These are phyloP conservation scores for Claviceps humidiphila DNA, from an alignment of 2,329 filamentous ascomycete genomes.

Conservation along the genomic window DNA sequence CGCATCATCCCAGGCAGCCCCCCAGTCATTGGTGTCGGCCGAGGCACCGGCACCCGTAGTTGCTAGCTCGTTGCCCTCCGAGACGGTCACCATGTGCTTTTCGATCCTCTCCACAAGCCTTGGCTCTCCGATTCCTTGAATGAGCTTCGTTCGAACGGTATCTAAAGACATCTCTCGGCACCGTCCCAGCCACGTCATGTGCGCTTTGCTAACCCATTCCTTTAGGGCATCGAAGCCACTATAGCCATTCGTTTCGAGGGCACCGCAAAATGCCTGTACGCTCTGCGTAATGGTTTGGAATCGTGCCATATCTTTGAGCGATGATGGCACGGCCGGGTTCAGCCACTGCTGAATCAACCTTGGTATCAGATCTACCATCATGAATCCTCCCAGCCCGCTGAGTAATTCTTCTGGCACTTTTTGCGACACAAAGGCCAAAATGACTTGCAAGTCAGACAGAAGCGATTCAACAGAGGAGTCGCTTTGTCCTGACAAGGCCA, in stretches of 20 bases:
- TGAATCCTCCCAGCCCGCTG: slow-evolving; percentile 48
- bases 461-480: slow-evolving; percentile 35
- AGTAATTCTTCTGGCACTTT: slow-evolving; percentile 42
- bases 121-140: slow-evolving; percentile 50
- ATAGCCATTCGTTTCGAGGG: slow-evolving; percentile 51
- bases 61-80: slow-evolving; percentile 51
- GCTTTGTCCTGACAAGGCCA: slow-evolving; percentile 29
- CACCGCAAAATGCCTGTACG: slow-evolving; percentile 49
- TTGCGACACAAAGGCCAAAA: slow-evolving; percentile 38
- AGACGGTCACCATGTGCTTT: slow-evolving; percentile 60
- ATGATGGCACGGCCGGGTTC: slow-evolving; percentile 60
- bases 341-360: slow-evolving; percentile 64
- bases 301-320: slow-evolving; percentile 52
- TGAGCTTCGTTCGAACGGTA: slow-evolving; percentile 55
- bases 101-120: slow-evolving; percentile 73
- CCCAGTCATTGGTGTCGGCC: slow-evolving; percentile 51
- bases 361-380: slow-evolving; percentile 57
- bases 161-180: slow-evolving; percentile 70
- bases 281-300: slow-evolving; percentile 61
- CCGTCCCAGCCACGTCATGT: slow-evolving; percentile 74
- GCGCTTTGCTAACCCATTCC: slow-evolving; percentile 70
- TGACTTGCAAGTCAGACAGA: slow-evolving; percentile 37
- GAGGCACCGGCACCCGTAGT: slow-evolving; percentile 35
- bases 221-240: slow-evolving; percentile 48
- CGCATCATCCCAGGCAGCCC: slow-evolving; percentile 60